These are phyloP conservation scores for Fraxinus greggii DNA, from an alignment of 305 asterid species.

Conservation along the genomic window DNA sequence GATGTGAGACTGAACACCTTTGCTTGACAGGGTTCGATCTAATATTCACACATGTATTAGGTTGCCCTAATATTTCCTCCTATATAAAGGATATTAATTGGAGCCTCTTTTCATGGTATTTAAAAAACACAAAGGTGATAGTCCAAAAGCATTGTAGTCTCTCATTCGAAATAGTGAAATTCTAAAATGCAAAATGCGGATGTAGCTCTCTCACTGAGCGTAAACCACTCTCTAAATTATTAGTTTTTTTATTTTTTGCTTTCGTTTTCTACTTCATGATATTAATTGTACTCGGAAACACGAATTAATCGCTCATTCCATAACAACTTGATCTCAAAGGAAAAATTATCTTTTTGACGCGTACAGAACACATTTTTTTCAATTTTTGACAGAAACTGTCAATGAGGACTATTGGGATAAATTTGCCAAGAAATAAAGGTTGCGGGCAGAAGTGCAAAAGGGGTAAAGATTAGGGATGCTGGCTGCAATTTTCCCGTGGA, in stretches of 20 bases:
- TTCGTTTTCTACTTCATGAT: neutral
- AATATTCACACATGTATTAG: neutral
- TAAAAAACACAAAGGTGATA: neutral
- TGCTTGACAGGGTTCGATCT: neutral
- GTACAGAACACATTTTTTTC: neutral
- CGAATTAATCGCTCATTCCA: neutral
- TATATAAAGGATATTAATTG: neutral
- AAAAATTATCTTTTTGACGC: neutral
- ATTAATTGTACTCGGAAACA: neutral
- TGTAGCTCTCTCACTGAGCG: neutral
- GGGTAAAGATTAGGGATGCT: neutral
- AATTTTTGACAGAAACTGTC: neutral
- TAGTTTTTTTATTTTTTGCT: neutral
- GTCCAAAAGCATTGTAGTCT: neutral
- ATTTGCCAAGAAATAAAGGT: neutral
- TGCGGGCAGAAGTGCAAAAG: neutral
- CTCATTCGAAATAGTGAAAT: neutral
- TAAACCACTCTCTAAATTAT: neutral
- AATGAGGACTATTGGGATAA: neutral
- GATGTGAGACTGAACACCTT: neutral
- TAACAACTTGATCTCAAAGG: neutral
- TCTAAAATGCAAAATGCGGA: neutral
- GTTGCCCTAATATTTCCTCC: neutral
- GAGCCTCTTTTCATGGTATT: neutral
- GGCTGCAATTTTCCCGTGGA: neutral